Evolutionary conservation across 148 eudicot species (phyloP).

Genomic region (Oxyria digyna): DNA sequence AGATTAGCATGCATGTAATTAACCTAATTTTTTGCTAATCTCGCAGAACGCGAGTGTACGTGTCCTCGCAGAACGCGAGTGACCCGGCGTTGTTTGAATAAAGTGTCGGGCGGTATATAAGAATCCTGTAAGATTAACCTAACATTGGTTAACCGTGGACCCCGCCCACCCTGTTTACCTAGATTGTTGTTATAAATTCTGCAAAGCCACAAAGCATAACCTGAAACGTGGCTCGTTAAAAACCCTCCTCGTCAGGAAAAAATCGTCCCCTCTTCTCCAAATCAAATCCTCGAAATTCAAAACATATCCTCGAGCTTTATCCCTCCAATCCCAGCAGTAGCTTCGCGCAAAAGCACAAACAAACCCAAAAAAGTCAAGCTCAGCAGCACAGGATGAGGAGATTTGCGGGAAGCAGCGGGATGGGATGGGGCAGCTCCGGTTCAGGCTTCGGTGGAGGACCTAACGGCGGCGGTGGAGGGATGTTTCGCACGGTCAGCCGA

Average conservation of each 20-base stretch:
- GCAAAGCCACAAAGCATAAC: too few species aligned
- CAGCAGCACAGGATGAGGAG: neutral
- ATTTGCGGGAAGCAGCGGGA: conserved; percentile 5
- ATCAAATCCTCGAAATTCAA: neutral
- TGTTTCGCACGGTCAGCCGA: conserved; percentile 4
- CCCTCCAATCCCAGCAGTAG: neutral
- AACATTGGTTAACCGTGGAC: too few species aligned
- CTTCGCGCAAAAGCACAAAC: too few species aligned
- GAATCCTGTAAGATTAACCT: too few species aligned
- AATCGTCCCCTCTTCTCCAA: neutral
- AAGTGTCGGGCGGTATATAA: too few species aligned
- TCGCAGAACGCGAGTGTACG: too few species aligned
- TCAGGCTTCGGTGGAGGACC: neutral
- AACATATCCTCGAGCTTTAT: neutral
- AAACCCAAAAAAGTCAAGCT: neutral
- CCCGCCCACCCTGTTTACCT: too few species aligned
- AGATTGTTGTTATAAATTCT: too few species aligned
- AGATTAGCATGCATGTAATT: too few species aligned
- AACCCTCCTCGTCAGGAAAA: neutral
- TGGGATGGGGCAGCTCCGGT: neutral
- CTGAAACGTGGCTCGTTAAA: neutral
- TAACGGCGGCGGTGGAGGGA: conserved; percentile 1
- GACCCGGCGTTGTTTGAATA: too few species aligned
- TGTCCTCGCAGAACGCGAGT: too few species aligned
- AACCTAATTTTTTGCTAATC: too few species aligned